Percentiles rank a stretch among this genome's conserved stretches.
phyloP scores from a whole-genome alignment of 1,284 basidiomycete species.

The Marasmius fiardii region DNA sequence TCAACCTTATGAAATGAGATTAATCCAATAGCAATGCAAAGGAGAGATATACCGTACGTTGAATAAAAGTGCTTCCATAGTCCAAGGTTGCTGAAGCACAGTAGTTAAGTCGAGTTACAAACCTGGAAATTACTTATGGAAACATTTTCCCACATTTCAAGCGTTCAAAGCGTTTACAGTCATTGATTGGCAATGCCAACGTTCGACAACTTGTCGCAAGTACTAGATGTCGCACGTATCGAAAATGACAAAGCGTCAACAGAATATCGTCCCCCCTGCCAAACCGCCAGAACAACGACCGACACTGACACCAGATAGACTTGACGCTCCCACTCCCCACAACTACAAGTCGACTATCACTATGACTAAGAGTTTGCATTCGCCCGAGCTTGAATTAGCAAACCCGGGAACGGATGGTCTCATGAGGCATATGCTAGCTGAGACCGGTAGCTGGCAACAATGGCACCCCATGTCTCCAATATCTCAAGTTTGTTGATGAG shows the following conservation, averaged over 20 bases:
- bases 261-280: too few relatives aligned
- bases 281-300: too few relatives aligned
- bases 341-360: not conserved
- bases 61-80: constrained; percentile 26
- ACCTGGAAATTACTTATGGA: too few relatives aligned
- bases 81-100: not conserved
- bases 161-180: too few relatives aligned
- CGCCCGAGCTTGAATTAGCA: not conserved
- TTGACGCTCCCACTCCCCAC: too few relatives aligned
- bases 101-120: not conserved
- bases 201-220: too few relatives aligned
- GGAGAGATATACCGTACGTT: constrained; percentile 20
- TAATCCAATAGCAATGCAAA: not conserved
- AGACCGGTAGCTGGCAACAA: not conserved
- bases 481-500: not conserved
- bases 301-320: too few relatives aligned
- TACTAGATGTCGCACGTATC: too few relatives aligned
- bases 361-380: not conserved
- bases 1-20: constrained; percentile 52
- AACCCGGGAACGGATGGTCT: not conserved
- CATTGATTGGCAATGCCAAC: too few relatives aligned
- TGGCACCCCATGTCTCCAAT: not conserved
- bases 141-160: too few relatives aligned
- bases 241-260: too few relatives aligned
- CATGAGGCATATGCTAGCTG: not conserved